Evolutionary conservation across 2,329 filamentous ascomycete genomes (phyloP), one percentile per base, ranked within the genome.

Genomic region (Aureobasidium sp.): DNA sequence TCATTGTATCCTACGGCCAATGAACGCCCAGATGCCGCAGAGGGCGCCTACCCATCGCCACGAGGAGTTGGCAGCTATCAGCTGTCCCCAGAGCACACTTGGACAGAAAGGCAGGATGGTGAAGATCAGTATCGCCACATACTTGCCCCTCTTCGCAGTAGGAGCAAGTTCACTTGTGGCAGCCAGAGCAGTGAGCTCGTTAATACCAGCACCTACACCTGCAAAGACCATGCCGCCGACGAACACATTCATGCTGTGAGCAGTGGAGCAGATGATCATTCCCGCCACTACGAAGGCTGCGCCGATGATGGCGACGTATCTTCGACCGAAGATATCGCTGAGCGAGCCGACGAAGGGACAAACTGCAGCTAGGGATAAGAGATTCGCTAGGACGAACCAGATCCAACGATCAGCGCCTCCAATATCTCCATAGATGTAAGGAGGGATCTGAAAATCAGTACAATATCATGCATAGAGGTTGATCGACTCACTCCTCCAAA

Each of bases 121-220:
- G 67, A 86, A 79, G 50, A 87, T 81, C 15, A 88, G 73, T 0
- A 79, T 71, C 13, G 82, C 82, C 27, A 87, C 81, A 68, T 87
- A 88, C 68, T 80, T 80, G 34, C 84, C 86, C 52, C 87, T 81
- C 71, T 87, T 83, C 20, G 81, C 77, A 24, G 83, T 83, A 1
- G 87, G 87, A 0, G 85, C 87, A 64, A 89, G 78, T 70, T 90
- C 87, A 2, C 85, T 84, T 1, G 86, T 87, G 37, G 81, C 87
- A 32, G 87, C 85, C 9, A 90, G 76, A 5, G 87, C 85, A 6
- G 85, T 89, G 37, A 89, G 75, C 71, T 89, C 86, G 66, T 85
- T 86, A 64, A 89, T 81, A 15, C 87, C 87, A 12, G 86, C 85
- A 37, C 86, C 87, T 6, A 84, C 76, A 1, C 87, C 87, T 10